These are phyloP conservation scores for Boletus tomentosulus DNA, from an alignment of 768 basidiomycete species.

Conservation along the genomic window DNA sequence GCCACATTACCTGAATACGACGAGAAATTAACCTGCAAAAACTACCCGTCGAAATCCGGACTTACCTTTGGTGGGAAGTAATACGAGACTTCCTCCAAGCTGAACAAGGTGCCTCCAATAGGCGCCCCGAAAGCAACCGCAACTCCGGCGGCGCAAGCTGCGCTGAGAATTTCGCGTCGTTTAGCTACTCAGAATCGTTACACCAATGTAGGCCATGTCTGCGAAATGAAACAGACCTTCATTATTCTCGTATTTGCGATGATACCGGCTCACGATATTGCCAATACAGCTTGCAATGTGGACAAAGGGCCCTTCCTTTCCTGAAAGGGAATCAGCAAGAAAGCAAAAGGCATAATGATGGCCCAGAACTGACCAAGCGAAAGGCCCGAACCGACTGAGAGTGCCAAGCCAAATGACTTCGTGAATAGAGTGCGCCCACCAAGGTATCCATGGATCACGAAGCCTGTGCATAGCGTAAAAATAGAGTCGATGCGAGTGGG, in stretches of 20 bases:
- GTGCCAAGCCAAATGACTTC: slow-evolving; percentile 82
- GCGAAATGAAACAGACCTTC: slow-evolving; percentile 56
- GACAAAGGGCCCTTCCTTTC: slow-evolving; percentile 78
- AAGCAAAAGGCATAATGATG: slow-evolving; percentile 4
- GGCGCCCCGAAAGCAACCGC: slow-evolving; percentile 97
- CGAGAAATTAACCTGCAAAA: slow-evolving; percentile 1
- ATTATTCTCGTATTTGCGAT: slow-evolving; percentile 89
- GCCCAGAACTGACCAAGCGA: slow-evolving; percentile 55
- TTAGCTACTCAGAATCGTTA: slow-evolving; percentile 53
- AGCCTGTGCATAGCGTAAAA: slow-evolving; percentile 46
- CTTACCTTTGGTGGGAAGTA: slow-evolving; percentile 91
- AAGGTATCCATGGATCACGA: slow-evolving; percentile 96
- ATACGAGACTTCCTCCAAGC: slow-evolving; percentile 93
- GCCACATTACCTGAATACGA: slow-evolving; percentile 76
- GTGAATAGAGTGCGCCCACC: slow-evolving; percentile 86
- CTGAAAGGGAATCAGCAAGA: slow-evolving; percentile 23
- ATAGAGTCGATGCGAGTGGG: slow-evolving; percentile 9
- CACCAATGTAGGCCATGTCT: neutral
- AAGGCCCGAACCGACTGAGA: slow-evolving; percentile 90
- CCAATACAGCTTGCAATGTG: slow-evolving; percentile 92
- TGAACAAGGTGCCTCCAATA: slow-evolving; percentile 89
- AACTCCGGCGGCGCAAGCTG: slow-evolving; percentile 95
- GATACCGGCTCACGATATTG: slow-evolving; percentile 86
- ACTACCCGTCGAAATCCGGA: neutral
- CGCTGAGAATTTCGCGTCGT: slow-evolving; percentile 89